Base-by-base conservation (phyloP, 306 rosid species). In the Sindora glabra region DNA sequence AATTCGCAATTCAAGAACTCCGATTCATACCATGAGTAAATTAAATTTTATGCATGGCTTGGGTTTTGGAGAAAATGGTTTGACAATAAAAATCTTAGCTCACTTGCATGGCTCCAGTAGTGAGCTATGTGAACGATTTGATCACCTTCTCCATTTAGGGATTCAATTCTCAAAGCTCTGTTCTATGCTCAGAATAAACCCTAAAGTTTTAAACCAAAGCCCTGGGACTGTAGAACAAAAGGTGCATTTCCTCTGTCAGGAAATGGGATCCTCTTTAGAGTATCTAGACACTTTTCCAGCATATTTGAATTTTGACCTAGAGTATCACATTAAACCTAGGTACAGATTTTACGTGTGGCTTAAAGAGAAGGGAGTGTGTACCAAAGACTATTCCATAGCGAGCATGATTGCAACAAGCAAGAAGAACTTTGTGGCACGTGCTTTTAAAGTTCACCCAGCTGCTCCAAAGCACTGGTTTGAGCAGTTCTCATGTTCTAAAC, bases 391-490 rank as follows among this genome's bases (percentile, higher is more conserved):
- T 77, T 74, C 95, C 47, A 38, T 86, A 65, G 74, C 90, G n/a
- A 86, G 81, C 79, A 45, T 86, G 67, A 36, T 84, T 65, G 86
- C 92, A 6, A 82, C 89, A 22, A 80, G 85, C 36, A 81, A 84
- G 64, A 84, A 68, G 82, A 49, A 27, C 34, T 90, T 84, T 55
- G 62, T 90, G 33, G 30, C 66, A 22, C 87, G 86, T 12, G 64
- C 39, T 47, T 61, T 19, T 27, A 65, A 41, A 55, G 72, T 90
- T 40, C 95, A 90, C 58, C 90, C 94, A 3, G 94, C 89, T 30
- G 88, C 85, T 67, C 86, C 77, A 13, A 90, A 90, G 77, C 84
- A 77, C 48, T 90, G 92, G 91, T 74, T 85, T 13, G 95, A 90
- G 74, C 62, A 79, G 64, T 79, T 74, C 74, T 78, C 69, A 60